Base-by-base conservation (phyloP, 331 rosid species). In the Saraca asoca region DNA sequence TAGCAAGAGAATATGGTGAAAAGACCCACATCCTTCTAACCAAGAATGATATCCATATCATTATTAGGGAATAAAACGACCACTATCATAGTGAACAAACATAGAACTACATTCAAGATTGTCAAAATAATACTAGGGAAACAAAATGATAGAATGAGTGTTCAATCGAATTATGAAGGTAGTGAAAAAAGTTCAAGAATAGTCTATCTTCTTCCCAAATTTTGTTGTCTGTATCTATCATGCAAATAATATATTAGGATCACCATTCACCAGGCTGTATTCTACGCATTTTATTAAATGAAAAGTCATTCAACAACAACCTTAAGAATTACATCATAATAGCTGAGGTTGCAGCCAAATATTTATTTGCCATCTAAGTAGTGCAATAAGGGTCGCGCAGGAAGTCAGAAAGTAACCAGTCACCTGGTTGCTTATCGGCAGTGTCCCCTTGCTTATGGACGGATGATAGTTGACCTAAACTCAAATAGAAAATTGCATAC, bases 361-460 rank as follows among this genome's bases (percentile, higher is more conserved):
- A 52, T 74, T 0, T 7, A 51, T 39, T 74, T 67, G 74, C 68
- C 73, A 34, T 59, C 63, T 42, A 51, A 43, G 70, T 41, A 24
- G 31, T 3, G 74, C 58, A 68, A 74, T 62, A 51, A 67, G 70
- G 44, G 12, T 3, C 33, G 58, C 33, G 31, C 31, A 37, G 16
- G 11, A 39, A 66, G 68, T 66, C 73, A 58, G 62, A 50, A 65
- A 49, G 58, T 16, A 31, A 42, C 24, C 33, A 69, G 44, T 54
- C 46, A 68, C 10, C 41, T 17, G 68, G 58, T 55, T 53, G 2
- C 45, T 24, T 61, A 16, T 45, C 29, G 46, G 41, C 58, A 62
- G 35, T 66, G 75, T 49, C 35, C 29, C 77, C 37, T 61, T 15
- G n/a, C 70, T 66, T 61, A 54, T 29, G 17, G 45, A 53, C 74